These are phyloP conservation scores for Acacia melanoxylon DNA, from an alignment of 306 rosid genomes.

Conservation along the genomic window DNA sequence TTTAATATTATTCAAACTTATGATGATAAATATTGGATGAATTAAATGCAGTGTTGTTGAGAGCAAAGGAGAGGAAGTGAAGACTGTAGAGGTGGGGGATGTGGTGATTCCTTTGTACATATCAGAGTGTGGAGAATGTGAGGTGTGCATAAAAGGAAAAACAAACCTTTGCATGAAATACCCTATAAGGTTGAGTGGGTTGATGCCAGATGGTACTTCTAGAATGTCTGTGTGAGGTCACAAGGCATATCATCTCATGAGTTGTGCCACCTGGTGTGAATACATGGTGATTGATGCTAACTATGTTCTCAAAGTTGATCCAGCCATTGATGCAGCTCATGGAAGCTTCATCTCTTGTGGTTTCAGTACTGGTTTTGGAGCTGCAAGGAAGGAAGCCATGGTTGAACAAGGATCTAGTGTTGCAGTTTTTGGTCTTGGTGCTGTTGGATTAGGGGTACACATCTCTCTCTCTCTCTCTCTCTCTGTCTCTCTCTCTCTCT, in stretches of 20 bases:
- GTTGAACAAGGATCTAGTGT: constrained; percentile 33
- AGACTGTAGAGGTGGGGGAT: constrained; percentile 30
- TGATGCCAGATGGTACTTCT: background rate
- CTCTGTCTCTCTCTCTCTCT: background rate
- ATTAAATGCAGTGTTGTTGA: constrained; percentile 9
- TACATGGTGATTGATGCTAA: constrained; percentile 35
- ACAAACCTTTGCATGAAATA: background rate
- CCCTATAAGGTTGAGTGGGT: background rate
- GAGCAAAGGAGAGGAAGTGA: constrained; percentile 38
- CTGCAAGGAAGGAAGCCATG: constrained; percentile 42
- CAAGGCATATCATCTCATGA: constrained; percentile 24
- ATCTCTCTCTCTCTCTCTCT: background rate
- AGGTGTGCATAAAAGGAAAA: constrained; percentile 27
- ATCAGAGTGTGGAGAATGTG: constrained; percentile 39
- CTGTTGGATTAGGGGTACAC: constrained; percentile 51
- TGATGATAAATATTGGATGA: background rate
- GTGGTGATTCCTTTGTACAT: constrained; percentile 37
- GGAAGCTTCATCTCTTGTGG: constrained; percentile 51
- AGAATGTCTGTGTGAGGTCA: constrained; percentile 21
- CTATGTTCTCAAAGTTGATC: constrained; percentile 31
- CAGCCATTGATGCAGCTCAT: constrained; percentile 7
- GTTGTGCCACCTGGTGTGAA: constrained; percentile 44
- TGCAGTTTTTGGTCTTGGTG: constrained; percentile 45
- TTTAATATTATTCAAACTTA: background rate
- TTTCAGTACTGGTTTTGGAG: constrained; percentile 47